A percentile compares a stretch with the other conserved stretches of the same genome.
Evolutionary conservation across 331 rosid genomes (phyloP).

Genomic region (Ulmus americana): DNA sequence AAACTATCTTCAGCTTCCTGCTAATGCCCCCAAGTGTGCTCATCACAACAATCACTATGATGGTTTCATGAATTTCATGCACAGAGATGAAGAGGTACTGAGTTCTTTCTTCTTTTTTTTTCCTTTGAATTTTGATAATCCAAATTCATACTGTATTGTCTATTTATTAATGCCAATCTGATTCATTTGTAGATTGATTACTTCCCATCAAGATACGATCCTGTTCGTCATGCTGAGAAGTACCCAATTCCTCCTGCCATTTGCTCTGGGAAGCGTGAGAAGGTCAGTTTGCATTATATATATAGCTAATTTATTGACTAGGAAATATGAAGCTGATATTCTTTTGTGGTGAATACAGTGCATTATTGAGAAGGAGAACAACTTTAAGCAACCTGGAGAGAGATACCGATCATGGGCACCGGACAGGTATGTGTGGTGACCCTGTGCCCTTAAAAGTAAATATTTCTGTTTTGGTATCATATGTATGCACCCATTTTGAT

Average conservation of each 20-base stretch:
- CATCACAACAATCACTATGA: conserved; percentile 88
- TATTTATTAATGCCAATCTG: conserved; percentile 5
- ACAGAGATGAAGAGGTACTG: conserved; percentile 86
- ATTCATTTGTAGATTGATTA: conserved; percentile 51
- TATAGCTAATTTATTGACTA: too few species aligned
- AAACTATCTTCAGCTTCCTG: conserved; percentile 83
- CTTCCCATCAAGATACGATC: conserved; percentile 80
- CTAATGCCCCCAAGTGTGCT: conserved; percentile 75
- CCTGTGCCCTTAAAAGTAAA: not conserved
- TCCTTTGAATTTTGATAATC: not conserved
- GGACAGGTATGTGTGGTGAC: conserved; percentile 50
- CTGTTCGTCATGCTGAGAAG: conserved; percentile 75
- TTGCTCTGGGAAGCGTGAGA: conserved; percentile 56
- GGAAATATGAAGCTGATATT: not conserved
- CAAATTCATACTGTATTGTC: too few species aligned
- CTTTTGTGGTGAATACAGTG: conserved; percentile 35
- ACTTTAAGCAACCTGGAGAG: conserved; percentile 90
- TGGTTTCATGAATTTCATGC: conserved; percentile 83
- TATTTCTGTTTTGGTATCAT: not conserved
- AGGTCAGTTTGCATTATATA: conserved; percentile 37
- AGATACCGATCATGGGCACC: conserved; percentile 77
- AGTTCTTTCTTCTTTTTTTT: not conserved
- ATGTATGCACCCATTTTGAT: conserved; percentile 11
- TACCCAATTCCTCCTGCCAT: conserved; percentile 57
- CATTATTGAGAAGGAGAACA: conserved; percentile 64